These are phyloP conservation scores for Coemansia sp. DNA, from an alignment of 371 early-diverging fungal genomes.

Conservation along the genomic window DNA sequence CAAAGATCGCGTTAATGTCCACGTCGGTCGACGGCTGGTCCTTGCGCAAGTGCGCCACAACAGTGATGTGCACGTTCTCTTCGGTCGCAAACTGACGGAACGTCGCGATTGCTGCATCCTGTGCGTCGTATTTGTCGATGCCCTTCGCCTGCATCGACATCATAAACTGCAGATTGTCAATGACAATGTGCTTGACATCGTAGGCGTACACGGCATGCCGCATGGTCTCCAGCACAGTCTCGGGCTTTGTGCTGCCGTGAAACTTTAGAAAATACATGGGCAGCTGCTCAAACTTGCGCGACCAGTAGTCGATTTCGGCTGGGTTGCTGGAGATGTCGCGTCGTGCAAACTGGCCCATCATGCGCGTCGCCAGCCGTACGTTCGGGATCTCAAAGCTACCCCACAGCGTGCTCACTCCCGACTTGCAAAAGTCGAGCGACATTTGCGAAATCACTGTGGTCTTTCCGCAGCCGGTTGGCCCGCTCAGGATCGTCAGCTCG, in stretches of 20 bases:
- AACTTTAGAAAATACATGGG: constrained; percentile 78
- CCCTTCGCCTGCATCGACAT: constrained; percentile 66
- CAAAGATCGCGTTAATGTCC: constrained; percentile 73
- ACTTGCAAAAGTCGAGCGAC: constrained; percentile 69
- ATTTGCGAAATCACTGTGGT: constrained; percentile 77
- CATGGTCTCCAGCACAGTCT: constrained; percentile 69
- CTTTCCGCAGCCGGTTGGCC: constrained; percentile 76
- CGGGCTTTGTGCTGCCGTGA: constrained; percentile 70
- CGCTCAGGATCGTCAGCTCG: constrained; percentile 74
- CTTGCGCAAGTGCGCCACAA: constrained; percentile 79
- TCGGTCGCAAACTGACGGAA: constrained; percentile 72
- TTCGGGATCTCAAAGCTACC: constrained; percentile 81
- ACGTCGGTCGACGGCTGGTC: constrained; percentile 58
- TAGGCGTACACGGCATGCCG: constrained; percentile 69
- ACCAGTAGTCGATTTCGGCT: constrained; percentile 57
- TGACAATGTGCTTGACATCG: constrained; percentile 71
- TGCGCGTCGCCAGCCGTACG: constrained; percentile 66
- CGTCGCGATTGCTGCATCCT: constrained; percentile 68
- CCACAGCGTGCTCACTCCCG: constrained; percentile 78
- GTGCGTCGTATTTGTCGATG: constrained; percentile 70
- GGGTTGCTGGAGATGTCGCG: constrained; percentile 56
- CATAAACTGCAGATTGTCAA: constrained; percentile 84
- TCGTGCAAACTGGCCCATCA: constrained; percentile 70
- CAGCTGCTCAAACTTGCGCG: constrained; percentile 67
- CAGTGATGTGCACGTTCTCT: constrained; percentile 71